Conservation (phyloP, 1,139 yeast species). For the Candida sp. region DNA sequence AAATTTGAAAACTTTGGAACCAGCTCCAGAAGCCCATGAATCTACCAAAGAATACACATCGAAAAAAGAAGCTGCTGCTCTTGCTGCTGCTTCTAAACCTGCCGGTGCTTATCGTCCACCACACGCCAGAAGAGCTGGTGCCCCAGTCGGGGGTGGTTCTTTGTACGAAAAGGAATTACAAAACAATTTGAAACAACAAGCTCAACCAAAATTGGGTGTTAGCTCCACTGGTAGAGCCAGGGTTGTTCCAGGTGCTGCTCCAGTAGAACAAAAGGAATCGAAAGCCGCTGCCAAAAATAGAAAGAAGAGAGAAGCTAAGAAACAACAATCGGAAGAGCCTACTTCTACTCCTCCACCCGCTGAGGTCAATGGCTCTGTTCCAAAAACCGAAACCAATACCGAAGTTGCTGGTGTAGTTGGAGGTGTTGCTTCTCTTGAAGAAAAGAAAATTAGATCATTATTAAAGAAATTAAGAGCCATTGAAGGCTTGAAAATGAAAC, state of each 20-base stretch:
- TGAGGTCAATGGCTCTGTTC: slow-evolving; percentile 13
- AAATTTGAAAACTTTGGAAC: slow-evolving; percentile 46
- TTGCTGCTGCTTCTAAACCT: slow-evolving; percentile 48
- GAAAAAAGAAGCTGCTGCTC: slow-evolving; percentile 36
- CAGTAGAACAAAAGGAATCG: slow-evolving; percentile 43
- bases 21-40: slow-evolving; percentile 65
- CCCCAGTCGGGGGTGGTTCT: slow-evolving; percentile 37
- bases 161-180: slow-evolving; percentile 57
- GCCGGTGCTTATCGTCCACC: slow-evolving; percentile 96
- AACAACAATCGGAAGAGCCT: slow-evolving; percentile 20
- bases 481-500: slow-evolving; percentile 82
- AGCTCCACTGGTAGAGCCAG: slow-evolving; percentile 22
- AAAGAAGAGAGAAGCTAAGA: slow-evolving; percentile 73
- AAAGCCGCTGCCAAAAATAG: slow-evolving; percentile 73
- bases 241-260: slow-evolving; percentile 42
- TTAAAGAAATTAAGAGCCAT: slow-evolving; percentile 93
- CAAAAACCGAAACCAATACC: slow-evolving; percentile 7
- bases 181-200: slow-evolving; percentile 19
- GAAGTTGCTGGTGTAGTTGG: slow-evolving; percentile 44
- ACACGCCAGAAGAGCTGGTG: slow-evolving; percentile 65
- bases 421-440: slow-evolving; percentile 71
- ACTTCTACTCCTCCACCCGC: slow-evolving; percentile 13
- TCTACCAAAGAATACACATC: slow-evolving; percentile 59
- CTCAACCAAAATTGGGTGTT: slow-evolving; percentile 19
- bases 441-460: slow-evolving; percentile 86